These are phyloP conservation scores for Rubus parviflorus DNA, from an alignment of 306 rosid species.

Conservation along the genomic window DNA sequence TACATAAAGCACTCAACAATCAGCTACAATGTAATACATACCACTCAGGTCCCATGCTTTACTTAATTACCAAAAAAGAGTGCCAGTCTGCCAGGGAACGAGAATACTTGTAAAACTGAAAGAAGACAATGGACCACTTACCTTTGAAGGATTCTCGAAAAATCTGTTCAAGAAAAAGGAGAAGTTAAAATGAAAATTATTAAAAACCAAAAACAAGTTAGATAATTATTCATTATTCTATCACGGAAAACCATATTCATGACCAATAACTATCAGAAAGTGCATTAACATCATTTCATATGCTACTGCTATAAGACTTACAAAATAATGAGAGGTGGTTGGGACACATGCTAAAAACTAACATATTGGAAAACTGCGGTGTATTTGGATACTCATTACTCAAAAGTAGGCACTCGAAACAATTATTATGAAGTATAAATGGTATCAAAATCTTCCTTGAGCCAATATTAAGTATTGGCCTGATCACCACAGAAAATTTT, in stretches of 20 bases:
- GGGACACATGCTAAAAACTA: not conserved
- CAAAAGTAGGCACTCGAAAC: not conserved
- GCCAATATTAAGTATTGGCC: not conserved
- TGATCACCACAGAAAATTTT: not conserved
- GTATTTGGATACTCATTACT: not conserved
- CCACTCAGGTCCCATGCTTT: constrained; percentile 24
- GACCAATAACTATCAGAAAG: not conserved
- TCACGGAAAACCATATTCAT: not conserved
- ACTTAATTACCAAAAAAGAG: constrained; percentile 32
- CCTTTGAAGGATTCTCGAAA: constrained; percentile 80
- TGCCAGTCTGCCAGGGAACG: not conserved
- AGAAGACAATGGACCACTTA: constrained; percentile 41
- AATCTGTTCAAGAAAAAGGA: constrained; percentile 57
- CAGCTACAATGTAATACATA: not conserved
- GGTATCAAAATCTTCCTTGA: constrained; percentile 1
- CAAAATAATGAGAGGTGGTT: not conserved
- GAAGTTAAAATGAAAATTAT: not conserved
- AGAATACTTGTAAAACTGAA: constrained; percentile 25
- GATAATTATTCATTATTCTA: not conserved
- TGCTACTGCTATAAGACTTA: not conserved
- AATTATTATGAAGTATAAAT: not conserved
- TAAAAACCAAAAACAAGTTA: not conserved
- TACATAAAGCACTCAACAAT: not conserved
- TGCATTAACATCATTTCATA: not conserved
- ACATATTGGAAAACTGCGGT: not conserved